Evolutionary conservation across 208 protist genomes (phyloP), one percentile per base, ranked within the genome.

Genomic region (Leishmania turanica): DNA sequence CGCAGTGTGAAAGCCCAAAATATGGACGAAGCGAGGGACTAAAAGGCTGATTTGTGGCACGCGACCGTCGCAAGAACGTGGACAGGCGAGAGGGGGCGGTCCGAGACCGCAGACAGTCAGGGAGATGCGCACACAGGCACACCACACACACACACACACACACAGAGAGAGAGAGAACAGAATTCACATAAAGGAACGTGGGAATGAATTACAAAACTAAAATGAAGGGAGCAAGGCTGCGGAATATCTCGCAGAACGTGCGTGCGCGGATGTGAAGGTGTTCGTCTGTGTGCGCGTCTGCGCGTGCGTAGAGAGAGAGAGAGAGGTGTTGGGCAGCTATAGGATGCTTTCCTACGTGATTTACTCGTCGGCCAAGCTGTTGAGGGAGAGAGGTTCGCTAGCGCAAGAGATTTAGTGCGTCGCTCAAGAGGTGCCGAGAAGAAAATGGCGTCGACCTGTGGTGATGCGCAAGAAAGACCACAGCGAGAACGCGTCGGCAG

Each of bases 151-250:
- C n/a, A n/a, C n/a, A n/a, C n/a, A n/a, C n/a, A 37, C 37, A 37
- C 37, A 37, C 37, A 42, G 7, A 27, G 21, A 9, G 21, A 40
- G 58, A 31, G 27, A 64, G 27, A 31, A 3, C 7, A 17, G 0
- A 54, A 21, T 54, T 54, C 51, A 21, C 51, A 54, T 21, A 54
- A 13, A 54, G 15, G 51, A 54, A 5, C 51, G 17, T 9, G 15
- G 17, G 21, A 27, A 64, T 34, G 19, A 3, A 34, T 64, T 31
- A 64, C 5, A 64, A 64, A 34, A 31, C 27, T 64, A 34, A 27
- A 80, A 71, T 24, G 51, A 84, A 80, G 80, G 49, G 42, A 79
- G 24, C 72, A 68, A 84, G 27, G 77, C 24, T 58, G 75, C 27
- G 62, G 75, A 58, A 42, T 51, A 21, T 17, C 9, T 65, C 75